Conservation (phyloP, 495 filamentous ascomycete species). For the Neurospora sp. region DNA sequence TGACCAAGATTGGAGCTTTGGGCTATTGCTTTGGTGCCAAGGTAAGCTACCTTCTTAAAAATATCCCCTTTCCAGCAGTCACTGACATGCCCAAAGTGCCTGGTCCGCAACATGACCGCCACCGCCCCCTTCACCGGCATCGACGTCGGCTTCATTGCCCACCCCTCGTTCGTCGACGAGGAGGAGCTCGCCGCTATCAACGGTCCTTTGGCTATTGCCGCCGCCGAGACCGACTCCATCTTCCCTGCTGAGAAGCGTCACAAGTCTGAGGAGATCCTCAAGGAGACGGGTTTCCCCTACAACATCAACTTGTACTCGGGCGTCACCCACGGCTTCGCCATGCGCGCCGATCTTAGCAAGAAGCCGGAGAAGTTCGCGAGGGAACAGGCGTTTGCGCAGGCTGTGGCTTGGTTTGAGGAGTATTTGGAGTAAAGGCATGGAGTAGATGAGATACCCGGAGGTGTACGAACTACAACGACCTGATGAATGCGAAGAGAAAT, state of each 20-base stretch:
- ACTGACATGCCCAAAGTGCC: conserved; percentile 24
- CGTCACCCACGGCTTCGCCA: conserved; percentile 72
- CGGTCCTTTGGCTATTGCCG: conserved; percentile 65
- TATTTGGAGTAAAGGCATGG: conserved; percentile 16
- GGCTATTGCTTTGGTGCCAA: conserved; percentile 76
- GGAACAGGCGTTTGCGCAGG: conserved; percentile 78
- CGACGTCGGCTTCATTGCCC: conserved; percentile 57
- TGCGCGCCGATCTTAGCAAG: conserved; percentile 53
- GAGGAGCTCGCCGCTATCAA: conserved; percentile 64
- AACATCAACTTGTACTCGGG: conserved; percentile 75
- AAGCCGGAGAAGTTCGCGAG: conserved; percentile 62
- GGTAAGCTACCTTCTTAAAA: conserved; percentile 16
- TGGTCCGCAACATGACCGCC: conserved; percentile 29
- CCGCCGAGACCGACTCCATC: conserved; percentile 69
- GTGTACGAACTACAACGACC: background rate
- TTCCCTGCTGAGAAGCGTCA: conserved; percentile 67
- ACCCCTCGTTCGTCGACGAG: conserved; percentile 66
- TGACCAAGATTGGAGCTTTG: conserved; percentile 59
- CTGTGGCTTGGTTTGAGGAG: conserved; percentile 65
- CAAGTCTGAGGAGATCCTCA: conserved; percentile 42
- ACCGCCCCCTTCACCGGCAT: conserved; percentile 24
- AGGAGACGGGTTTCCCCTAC: conserved; percentile 54
- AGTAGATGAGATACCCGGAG: background rate
- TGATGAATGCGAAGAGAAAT: no score
- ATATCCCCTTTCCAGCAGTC: background rate